phyloP scores from a whole-genome alignment of 768 basidiomycete species.

The Mycena galopus region DNA sequence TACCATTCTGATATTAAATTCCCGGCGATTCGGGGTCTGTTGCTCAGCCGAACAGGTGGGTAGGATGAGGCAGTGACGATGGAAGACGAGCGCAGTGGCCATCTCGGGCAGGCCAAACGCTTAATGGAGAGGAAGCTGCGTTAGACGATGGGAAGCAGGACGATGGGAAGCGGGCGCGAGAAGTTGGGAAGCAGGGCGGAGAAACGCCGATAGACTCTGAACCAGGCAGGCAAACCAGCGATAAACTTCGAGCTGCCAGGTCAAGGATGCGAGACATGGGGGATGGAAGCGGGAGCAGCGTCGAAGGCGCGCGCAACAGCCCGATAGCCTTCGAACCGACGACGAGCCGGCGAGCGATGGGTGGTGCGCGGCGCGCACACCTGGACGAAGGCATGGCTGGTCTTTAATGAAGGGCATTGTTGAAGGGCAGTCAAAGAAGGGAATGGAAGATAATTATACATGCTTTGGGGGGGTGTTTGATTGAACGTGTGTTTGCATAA shows the following conservation, averaged over 20 bases:
- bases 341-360: constrained; percentile 1
- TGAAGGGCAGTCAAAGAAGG: neutral
- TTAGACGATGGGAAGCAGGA: neutral
- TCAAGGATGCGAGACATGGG: neutral
- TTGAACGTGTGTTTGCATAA: neutral
- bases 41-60: neutral
- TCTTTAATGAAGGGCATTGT: neutral
- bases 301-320: constrained; percentile 1
- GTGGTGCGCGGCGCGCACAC: neutral
- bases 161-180: neutral
- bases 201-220: neutral
- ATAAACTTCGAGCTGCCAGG: neutral
- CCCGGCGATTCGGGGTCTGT: neutral
- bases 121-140: neutral
- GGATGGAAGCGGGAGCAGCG: neutral
- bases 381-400: neutral
- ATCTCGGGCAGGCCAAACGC: neutral
- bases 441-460: neutral
- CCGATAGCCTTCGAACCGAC: constrained; percentile 5
- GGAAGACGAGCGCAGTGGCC: neutral
- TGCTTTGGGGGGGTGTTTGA: neutral
- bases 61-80: neutral
- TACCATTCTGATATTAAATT: neutral
- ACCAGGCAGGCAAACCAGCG: neutral
- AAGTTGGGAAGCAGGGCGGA: neutral